A percentile compares a stretch with the other conserved stretches of the same genome.
These are phyloP conservation scores for Alternaria ventricosa DNA, from an alignment of 2,329 filamentous ascomycete species.

Conservation along the genomic window DNA sequence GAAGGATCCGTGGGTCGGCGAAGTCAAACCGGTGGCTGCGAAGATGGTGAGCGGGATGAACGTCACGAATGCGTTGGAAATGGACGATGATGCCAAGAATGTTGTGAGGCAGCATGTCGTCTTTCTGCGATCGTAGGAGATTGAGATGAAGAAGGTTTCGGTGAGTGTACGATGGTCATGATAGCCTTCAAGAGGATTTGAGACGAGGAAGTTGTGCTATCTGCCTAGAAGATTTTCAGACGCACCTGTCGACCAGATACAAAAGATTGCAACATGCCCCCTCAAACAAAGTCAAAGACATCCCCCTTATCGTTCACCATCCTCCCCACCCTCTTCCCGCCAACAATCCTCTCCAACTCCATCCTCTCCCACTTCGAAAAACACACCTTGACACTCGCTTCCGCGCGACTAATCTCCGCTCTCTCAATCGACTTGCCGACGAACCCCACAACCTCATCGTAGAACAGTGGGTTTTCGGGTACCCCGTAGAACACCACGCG, in stretches of 20 bases:
- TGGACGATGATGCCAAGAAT: background rate
- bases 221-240: no score
- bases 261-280: no score
- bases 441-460: conserved; percentile 76
- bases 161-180: background rate
- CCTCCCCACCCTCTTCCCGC: conserved; percentile 77
- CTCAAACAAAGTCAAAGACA: conserved; percentile 97
- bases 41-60: background rate
- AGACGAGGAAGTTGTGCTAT: background rate
- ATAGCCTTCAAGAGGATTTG: background rate
- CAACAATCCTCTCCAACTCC: conserved; percentile 87
- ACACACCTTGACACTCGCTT: conserved; percentile 60
- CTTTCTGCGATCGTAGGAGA: background rate
- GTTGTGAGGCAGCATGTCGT: background rate
- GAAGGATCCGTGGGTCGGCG: background rate
- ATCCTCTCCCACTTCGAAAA: conserved; percentile 92
- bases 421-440: conserved; percentile 62
- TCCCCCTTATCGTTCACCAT: conserved; percentile 85
- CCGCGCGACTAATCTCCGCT: conserved; percentile 62
- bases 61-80: background rate
- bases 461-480: conserved; percentile 86
- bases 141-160: background rate
- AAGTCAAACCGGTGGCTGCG: background rate
- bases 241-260: no score
- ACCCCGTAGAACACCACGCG: conserved; percentile 88